Conservation (phyloP, 2,329 filamentous ascomycete genomes). For the Nigrospora oryzae region DNA sequence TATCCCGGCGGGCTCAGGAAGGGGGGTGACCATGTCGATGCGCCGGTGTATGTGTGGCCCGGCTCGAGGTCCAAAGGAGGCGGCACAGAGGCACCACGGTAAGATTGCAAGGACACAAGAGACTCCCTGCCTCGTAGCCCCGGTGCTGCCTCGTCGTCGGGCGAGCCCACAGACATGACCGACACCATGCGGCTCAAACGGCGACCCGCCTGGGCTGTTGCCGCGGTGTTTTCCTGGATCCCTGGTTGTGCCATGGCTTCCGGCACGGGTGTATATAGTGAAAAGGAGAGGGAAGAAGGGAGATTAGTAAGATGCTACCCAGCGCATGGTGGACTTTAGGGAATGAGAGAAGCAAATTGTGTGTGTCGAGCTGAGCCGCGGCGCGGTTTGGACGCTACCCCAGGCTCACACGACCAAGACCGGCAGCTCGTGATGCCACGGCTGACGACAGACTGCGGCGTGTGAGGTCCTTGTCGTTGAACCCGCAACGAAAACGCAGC, state of each 20-base stretch:
- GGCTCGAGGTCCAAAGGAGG: slow-evolving; percentile 2
- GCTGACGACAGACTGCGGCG: too few species aligned
- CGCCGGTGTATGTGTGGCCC: slow-evolving; percentile 8
- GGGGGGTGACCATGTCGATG: slow-evolving; percentile 6
- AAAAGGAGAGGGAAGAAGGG: too few species aligned
- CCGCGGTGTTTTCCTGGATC: slow-evolving; percentile 8
- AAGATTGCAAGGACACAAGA: slow-evolving; percentile 20
- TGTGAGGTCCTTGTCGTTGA: too few species aligned
- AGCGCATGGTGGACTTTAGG: too few species aligned
- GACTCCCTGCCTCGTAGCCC: slow-evolving; percentile 18
- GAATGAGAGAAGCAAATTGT: too few species aligned
- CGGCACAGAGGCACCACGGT: slow-evolving; percentile 11
- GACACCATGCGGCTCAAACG: slow-evolving; percentile 19
- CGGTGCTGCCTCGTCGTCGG: slow-evolving; percentile 8
- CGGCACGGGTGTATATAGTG: too few species aligned
- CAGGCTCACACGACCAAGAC: too few species aligned
- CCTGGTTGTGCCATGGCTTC: slow-evolving; percentile 15
- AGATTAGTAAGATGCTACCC: too few species aligned
- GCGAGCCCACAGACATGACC: slow-evolving; percentile 15
- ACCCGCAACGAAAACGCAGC: too few species aligned
- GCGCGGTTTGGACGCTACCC: too few species aligned
- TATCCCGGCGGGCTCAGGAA: slow-evolving; percentile 10
- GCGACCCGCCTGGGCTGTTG: slow-evolving; percentile 8
- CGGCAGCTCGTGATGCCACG: too few species aligned
- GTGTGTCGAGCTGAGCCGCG: too few species aligned